A percentile compares a stretch with the other conserved stretches of the same genome.
Conservation (phyloP, 2,329 filamentous ascomycete species). For the Trichophyton benhamiae region DNA sequence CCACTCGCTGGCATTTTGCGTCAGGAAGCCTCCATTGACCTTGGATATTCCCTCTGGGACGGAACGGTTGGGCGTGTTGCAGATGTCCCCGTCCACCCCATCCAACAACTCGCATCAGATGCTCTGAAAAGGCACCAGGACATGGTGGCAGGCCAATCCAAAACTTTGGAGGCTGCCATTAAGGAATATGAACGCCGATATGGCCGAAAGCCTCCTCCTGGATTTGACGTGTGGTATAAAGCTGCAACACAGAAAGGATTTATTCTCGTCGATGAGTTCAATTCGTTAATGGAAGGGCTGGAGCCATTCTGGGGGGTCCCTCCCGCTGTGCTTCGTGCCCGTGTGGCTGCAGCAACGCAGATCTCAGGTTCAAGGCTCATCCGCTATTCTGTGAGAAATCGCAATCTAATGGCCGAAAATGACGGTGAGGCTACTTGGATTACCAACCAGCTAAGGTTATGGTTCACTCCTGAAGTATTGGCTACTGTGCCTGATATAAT, state of each 20-base stretch:
- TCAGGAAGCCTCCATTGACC: not conserved
- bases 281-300: conserved; percentile 5
- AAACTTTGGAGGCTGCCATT: conserved; percentile 1
- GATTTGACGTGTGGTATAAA: conserved; percentile 6
- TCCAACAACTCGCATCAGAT: not conserved
- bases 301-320: conserved; percentile 8
- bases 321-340: conserved; percentile 5
- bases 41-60: not conserved
- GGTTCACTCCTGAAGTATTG: conserved; percentile 6
- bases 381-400: conserved; percentile 4
- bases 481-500: conserved; percentile 12
- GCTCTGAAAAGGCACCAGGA: not conserved
- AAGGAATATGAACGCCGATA: conserved; percentile 6
- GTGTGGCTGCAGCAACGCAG: conserved; percentile 1
- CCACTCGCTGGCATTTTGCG: not conserved
- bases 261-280: conserved; percentile 5
- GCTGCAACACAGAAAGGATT: not conserved
- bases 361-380: not conserved
- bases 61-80: not conserved
- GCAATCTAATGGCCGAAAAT: not conserved
- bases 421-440: conserved; percentile 5
- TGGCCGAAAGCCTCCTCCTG: conserved; percentile 2
- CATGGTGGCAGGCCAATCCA: conserved; percentile 2
- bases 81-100: conserved; percentile 1
- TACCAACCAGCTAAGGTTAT: not conserved